Base-by-base conservation (phyloP, 2,329 filamentous ascomycete species). In the Cyphellophora europaea region DNA sequence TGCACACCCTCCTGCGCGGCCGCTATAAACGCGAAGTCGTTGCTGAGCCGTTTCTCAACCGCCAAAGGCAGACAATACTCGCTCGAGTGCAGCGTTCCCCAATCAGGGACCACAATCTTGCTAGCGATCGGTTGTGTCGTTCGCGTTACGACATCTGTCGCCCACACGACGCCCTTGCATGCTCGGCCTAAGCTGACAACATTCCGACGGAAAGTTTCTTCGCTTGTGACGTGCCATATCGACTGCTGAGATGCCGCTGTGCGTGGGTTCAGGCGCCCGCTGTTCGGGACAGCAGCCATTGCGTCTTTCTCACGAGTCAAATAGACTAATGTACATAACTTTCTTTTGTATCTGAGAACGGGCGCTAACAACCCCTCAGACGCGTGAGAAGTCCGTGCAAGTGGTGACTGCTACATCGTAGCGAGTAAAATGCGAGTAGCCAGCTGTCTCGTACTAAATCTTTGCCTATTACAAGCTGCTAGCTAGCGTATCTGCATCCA, bases 1-100 rank as follows among this genome's bases (percentile, higher is more conserved):
- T 50, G 42, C 1, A 44, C 47, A 2, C 47, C 51, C 42, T 51
- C 41, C 30, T 52, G 41, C 13, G 48, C 44, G 5, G 54, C 50
- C 8, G 42, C 53, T 13, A 56, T 36, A 30, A 49, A 53, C 11
- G 54, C 53, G 37, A 56, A 41, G 32, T 55, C 51, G 35, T 54
- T 45, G 1, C 50, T 48, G 8, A 56, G 35, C 27, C 40, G 39
- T 35, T 50, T 43, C 37, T 57, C 54, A n/a, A 35, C 37, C 11
- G 36, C 21, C 10, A 36, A 31, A 10, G 31, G 42, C 12, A 32
- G 15, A 25, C 21, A 28, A 31, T 16, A 5, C 11, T 18, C 29
- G 5, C 12, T 23, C 10, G 23, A 10, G 16, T 3, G 13, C 27
- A 3, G n/a, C 17, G 10, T 32, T 13, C 12, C 23, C 12, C 14